A percentile compares a stretch with the other conserved stretches of the same genome.
Evolutionary conservation across 257 asterid species (phyloP).

Genomic region (Cruciata laevipes): DNA sequence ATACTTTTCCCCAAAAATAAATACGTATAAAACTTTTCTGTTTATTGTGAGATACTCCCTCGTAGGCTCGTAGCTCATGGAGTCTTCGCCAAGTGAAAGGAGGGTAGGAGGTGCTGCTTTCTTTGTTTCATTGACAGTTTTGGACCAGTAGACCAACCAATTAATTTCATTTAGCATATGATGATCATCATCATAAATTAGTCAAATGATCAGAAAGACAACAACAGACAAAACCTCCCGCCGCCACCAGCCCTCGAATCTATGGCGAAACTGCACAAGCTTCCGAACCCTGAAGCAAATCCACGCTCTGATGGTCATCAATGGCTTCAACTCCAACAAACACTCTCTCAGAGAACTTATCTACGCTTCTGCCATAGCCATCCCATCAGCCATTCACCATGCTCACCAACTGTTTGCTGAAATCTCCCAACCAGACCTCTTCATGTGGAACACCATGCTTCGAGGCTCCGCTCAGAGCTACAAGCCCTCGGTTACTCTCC

Average conservation of each 20-base stretch:
- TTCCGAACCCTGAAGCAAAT: slow-evolving; percentile 41
- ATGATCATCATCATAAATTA: too few relatives aligned
- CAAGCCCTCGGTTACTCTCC: slow-evolving; percentile 42
- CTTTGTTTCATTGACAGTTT: too few relatives aligned
- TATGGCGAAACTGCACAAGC: slow-evolving; percentile 54
- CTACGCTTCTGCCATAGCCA: slow-evolving; percentile 30
- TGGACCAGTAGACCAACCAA: too few relatives aligned
- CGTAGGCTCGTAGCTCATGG: too few relatives aligned
- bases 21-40: too few relatives aligned
- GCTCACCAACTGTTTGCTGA: slow-evolving; percentile 56
- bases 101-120: too few relatives aligned
- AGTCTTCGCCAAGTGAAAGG: too few relatives aligned
- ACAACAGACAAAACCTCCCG: slow-evolving; percentile 31
- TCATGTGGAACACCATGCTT: slow-evolving; percentile 68
- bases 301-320: slow-evolving; percentile 40
- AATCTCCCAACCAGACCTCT: slow-evolving; percentile 53
- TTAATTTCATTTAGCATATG: too few relatives aligned
- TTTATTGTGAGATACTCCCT: too few relatives aligned
- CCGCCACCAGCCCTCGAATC: slow-evolving; percentile 28
- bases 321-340: slow-evolving; percentile 34
- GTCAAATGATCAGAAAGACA: slow-evolving; percentile 40
- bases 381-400: slow-evolving; percentile 33
- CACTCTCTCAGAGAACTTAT: slow-evolving; percentile 42
- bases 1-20: too few relatives aligned
- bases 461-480: slow-evolving; percentile 76